These are phyloP conservation scores for Fraxinus velutina DNA, from an alignment of 305 asterid genomes.

Conservation along the genomic window DNA sequence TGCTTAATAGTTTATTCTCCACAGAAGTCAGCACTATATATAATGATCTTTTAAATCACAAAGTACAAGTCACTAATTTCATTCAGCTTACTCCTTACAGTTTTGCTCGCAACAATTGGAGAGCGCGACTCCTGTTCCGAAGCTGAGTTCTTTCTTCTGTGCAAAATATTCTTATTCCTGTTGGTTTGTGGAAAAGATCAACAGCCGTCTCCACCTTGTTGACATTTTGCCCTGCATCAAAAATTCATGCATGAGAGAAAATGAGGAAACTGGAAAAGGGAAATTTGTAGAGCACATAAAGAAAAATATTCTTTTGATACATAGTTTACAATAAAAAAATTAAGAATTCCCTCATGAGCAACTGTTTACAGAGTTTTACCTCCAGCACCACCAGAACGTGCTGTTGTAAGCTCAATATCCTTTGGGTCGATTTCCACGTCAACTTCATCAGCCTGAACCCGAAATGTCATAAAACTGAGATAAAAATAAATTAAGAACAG, in stretches of 20 bases:
- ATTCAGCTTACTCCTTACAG: slow-evolving; percentile 45
- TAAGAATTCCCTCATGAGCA: slow-evolving; percentile 5
- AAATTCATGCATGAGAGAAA: slow-evolving; percentile 25
- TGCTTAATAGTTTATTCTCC: not conserved
- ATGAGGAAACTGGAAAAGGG: not conserved
- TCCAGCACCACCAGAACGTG: slow-evolving; percentile 99
- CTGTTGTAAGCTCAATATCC: slow-evolving; percentile 92
- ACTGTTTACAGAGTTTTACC: slow-evolving; percentile 43
- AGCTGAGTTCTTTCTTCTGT: slow-evolving; percentile 95
- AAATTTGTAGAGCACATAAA: not conserved
- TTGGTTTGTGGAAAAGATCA: slow-evolving; percentile 94
- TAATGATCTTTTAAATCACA: not conserved
- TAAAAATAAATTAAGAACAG: slow-evolving; percentile 1
- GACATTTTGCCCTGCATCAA: slow-evolving; percentile 87
- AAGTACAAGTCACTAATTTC: slow-evolving; percentile 8
- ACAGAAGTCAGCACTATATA: not conserved
- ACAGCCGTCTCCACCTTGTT: slow-evolving; percentile 98
- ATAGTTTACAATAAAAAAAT: not conserved
- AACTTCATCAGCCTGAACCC: slow-evolving; percentile 87
- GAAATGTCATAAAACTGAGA: slow-evolving; percentile 24
- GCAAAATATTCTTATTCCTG: slow-evolving; percentile 94
- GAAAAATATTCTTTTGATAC: not conserved
- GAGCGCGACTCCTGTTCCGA: slow-evolving; percentile 74
- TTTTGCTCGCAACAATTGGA: slow-evolving; percentile 84
- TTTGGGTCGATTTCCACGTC: slow-evolving; percentile 94